These are phyloP conservation scores for Myotisia sp. DNA, from an alignment of 2,329 filamentous ascomycete genomes.

Conservation along the genomic window DNA sequence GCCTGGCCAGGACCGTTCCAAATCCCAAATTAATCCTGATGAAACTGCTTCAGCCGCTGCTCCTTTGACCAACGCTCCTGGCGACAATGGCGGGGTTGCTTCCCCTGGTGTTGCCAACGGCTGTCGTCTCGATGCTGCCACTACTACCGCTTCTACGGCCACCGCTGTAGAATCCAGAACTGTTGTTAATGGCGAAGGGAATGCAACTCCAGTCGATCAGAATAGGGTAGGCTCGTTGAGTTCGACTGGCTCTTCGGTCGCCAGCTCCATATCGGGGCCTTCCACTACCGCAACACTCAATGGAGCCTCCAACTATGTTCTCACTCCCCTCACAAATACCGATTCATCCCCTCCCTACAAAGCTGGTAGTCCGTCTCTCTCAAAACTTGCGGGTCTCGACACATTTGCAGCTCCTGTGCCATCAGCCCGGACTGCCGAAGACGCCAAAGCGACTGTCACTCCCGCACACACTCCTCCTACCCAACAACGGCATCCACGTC, in stretches of 20 bases:
- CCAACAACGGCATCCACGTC: conserved; percentile 37
- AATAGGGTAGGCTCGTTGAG: conserved; percentile 59
- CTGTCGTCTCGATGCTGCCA: neutral
- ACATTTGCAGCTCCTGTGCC: conserved; percentile 15
- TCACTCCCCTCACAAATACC: conserved; percentile 52
- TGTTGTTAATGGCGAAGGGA: conserved; percentile 6
- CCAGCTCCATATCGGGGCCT: conserved; percentile 43
- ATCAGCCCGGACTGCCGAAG: conserved; percentile 18
- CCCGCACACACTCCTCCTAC: conserved; percentile 33
- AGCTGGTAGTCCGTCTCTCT: conserved; percentile 38
- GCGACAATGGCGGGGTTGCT: conserved; percentile 6
- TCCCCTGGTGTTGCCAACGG: conserved; percentile 1
- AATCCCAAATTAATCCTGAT: conserved; percentile 34
- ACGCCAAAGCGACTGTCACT: conserved; percentile 23
- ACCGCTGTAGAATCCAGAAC: neutral
- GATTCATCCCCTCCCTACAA: conserved; percentile 51
- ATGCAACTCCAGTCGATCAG: conserved; percentile 21
- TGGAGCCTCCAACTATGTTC: conserved; percentile 37
- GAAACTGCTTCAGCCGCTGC: conserved; percentile 12
- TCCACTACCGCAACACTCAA: conserved; percentile 43
- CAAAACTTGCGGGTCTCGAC: conserved; percentile 19
- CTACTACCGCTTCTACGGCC: neutral
- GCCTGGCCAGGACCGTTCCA: conserved; percentile 45
- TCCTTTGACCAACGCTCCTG: conserved; percentile 7
- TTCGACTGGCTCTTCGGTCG: conserved; percentile 61